Evolutionary conservation across 2,329 filamentous ascomycete genomes (phyloP).

Genomic region (Fusarium tjaetaba): DNA sequence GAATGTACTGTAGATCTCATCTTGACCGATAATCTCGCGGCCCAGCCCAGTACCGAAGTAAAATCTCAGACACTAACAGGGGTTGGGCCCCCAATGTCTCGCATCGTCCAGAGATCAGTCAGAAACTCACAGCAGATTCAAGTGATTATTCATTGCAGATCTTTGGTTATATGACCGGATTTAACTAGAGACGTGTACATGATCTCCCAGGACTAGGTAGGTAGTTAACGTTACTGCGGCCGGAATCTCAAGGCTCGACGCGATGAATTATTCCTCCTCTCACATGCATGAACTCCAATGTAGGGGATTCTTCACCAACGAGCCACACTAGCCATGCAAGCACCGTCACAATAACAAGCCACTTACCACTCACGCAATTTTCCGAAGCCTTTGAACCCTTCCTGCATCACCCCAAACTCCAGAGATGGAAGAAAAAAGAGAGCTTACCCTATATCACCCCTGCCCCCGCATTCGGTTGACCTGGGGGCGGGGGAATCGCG

Average conservation of each 20-base stretch:
- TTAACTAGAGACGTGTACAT: no score
- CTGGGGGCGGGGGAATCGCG: slow-evolving; percentile 30
- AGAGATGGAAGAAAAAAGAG: neutral
- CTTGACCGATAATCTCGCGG: neutral
- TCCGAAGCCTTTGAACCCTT: neutral
- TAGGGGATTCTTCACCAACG: neutral
- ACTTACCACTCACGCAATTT: neutral
- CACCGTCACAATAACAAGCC: neutral
- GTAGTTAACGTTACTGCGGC: neutral
- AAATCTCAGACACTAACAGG: neutral
- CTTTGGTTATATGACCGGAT: neutral
- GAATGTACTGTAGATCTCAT: neutral
- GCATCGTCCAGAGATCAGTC: neutral
- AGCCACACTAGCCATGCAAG: neutral
- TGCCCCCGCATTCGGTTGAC: slow-evolving; percentile 27
- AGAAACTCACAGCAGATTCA: neutral
- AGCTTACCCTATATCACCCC: slow-evolving; percentile 11
- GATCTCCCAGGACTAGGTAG: neutral
- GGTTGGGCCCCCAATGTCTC: neutral
- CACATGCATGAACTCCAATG: neutral
- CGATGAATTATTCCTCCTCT: neutral
- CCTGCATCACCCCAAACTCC: neutral
- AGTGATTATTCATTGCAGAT: neutral
- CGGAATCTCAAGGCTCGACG: neutral
- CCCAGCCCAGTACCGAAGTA: neutral